These are phyloP conservation scores for Capsella bursapastoris DNA, from an alignment of 345 rosid genomes.

Conservation along the genomic window DNA sequence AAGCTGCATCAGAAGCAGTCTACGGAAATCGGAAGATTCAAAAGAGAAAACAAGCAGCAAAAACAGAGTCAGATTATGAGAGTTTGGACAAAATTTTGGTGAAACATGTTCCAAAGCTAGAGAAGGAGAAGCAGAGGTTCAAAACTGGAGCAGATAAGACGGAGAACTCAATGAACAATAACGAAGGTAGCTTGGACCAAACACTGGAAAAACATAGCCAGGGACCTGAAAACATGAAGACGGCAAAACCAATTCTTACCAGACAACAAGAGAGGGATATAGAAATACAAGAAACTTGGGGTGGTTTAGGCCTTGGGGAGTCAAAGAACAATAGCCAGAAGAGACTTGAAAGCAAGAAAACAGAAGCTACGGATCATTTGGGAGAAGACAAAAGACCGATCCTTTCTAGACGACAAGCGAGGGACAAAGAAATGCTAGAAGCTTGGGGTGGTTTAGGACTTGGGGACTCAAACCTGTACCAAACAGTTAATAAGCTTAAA, in stretches of 20 bases:
- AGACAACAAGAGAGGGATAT: slow-evolving; percentile 63
- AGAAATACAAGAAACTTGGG: slow-evolving; percentile 89
- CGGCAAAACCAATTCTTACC: slow-evolving; percentile 29
- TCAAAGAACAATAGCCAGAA: slow-evolving; percentile 55
- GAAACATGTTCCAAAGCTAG: slow-evolving; percentile 77
- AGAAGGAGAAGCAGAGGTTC: slow-evolving; percentile 62
- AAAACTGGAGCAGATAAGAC: slow-evolving; percentile 46
- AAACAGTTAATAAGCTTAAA: slow-evolving; percentile 26
- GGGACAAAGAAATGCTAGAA: slow-evolving; percentile 80
- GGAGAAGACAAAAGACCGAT: slow-evolving; percentile 42
- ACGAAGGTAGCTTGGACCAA: slow-evolving; percentile 38
- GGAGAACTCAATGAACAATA: slow-evolving; percentile 39
- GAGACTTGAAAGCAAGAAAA: slow-evolving; percentile 69
- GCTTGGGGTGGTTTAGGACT: slow-evolving; percentile 93
- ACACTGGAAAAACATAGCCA: slow-evolving; percentile 24
- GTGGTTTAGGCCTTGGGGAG: slow-evolving; percentile 82
- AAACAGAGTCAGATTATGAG: slow-evolving; percentile 43
- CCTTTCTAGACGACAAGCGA: slow-evolving; percentile 59
- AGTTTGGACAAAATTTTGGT: slow-evolving; percentile 84
- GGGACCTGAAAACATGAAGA: slow-evolving; percentile 65
- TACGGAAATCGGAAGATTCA: slow-evolving; percentile 42
- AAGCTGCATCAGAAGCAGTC: slow-evolving; percentile 45
- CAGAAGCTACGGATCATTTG: slow-evolving; percentile 38
- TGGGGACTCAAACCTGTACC: slow-evolving; percentile 54
- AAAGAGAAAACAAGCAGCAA: slow-evolving; percentile 49